phyloP scores from a whole-genome alignment of 352 stramenopile species.

The Pythium rishiriense region DNA sequence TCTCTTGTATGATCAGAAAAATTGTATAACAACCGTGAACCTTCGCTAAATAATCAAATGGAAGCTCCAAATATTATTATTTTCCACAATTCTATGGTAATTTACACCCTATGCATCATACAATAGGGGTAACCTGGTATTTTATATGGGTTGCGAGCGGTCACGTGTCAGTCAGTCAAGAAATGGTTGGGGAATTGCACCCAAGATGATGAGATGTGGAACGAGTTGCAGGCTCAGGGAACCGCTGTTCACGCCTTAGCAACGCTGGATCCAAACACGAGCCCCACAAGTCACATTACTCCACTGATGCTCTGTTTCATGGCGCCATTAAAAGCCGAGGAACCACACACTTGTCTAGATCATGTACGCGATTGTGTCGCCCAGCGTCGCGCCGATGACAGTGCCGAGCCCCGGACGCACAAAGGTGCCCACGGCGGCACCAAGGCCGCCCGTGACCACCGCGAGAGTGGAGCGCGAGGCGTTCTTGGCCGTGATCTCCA shows the following conservation, averaged over 20 bases:
- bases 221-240: too few relatives aligned
- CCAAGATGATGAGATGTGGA: not conserved
- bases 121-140: not conserved
- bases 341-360: slow-evolving; percentile 33
- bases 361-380: slow-evolving; percentile 80
- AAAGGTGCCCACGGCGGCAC: slow-evolving; percentile 67
- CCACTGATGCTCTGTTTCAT: not conserved
- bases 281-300: too few relatives aligned
- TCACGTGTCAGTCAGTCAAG: not conserved
- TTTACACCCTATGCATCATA: not conserved
- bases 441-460: slow-evolving; percentile 68
- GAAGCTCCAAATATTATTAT: not conserved
- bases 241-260: too few relatives aligned
- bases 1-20: not conserved
- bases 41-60: too few relatives aligned
- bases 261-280: too few relatives aligned
- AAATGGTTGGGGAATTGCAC: not conserved
- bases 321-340: not conserved
- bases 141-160: not conserved
- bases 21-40: not conserved
- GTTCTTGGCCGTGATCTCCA: slow-evolving; percentile 56
- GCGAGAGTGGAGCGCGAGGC: slow-evolving; percentile 60
- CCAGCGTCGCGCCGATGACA: slow-evolving; percentile 72
- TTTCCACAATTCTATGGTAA: not conserved
- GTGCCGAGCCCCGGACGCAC: slow-evolving; percentile 76